phyloP scores from a whole-genome alignment of 2,329 filamentous ascomycete species.

The Nothomitra cinnamomea region DNA sequence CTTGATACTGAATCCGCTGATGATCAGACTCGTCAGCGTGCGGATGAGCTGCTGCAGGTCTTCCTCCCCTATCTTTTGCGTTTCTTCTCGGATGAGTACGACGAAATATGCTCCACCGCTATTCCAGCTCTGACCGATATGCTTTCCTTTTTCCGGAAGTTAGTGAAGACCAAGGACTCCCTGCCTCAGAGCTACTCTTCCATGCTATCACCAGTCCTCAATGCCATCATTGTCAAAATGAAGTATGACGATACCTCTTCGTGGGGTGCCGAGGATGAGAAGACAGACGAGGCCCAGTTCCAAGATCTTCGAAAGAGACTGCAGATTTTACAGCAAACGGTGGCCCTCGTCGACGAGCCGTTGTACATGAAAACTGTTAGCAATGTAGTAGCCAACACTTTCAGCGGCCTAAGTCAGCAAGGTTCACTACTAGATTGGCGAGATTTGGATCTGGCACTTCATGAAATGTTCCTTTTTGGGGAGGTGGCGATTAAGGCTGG shows the following conservation, averaged over 20 bases:
- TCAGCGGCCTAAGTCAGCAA: slow-evolving; percentile 49
- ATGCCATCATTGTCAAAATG: slow-evolving; percentile 91
- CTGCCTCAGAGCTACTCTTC: slow-evolving; percentile 60
- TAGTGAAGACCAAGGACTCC: slow-evolving; percentile 42
- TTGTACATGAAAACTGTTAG: slow-evolving; percentile 82
- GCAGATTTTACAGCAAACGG: slow-evolving; percentile 79
- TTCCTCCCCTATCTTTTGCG: slow-evolving; percentile 79
- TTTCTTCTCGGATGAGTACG: slow-evolving; percentile 95
- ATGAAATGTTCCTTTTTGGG: slow-evolving; percentile 93
- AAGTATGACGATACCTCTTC: slow-evolving; percentile 87
- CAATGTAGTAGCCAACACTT: slow-evolving; percentile 73
- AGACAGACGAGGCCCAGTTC: slow-evolving; percentile 94
- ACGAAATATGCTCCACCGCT: slow-evolving; percentile 92
- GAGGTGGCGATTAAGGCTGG: slow-evolving; percentile 82
- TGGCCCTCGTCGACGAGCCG: slow-evolving; percentile 73
- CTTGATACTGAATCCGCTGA: slow-evolving; percentile 53
- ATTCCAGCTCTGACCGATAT: slow-evolving; percentile 88
- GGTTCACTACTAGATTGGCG: slow-evolving; percentile 75
- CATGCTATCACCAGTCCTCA: slow-evolving; percentile 74
- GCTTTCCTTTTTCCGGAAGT: slow-evolving; percentile 74
- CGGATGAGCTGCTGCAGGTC: slow-evolving; percentile 63
- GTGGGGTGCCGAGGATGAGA: slow-evolving; percentile 87
- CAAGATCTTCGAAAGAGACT: slow-evolving; percentile 82
- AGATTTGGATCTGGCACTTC: slow-evolving; percentile 79
- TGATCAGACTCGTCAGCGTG: slow-evolving; percentile 49